Evolutionary conservation across 805 yeast genomes (phyloP).

Genomic region (Ogataea sp.): DNA sequence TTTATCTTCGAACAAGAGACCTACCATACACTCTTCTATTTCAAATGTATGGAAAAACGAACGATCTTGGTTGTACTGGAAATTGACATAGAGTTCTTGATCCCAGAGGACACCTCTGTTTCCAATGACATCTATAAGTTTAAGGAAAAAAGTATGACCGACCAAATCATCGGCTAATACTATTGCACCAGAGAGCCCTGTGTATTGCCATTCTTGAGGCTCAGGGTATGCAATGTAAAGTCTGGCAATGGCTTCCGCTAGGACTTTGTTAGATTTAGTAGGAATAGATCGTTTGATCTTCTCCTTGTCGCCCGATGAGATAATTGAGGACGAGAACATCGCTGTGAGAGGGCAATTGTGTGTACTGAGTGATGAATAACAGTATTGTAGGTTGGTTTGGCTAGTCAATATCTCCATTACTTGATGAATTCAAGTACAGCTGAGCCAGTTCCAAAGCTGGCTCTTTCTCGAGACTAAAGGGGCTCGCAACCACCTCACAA

Average conservation of each 20-base stretch:
- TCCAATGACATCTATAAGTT: conserved; percentile 78
- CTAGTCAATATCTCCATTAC: too few relatives aligned
- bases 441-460: neutral
- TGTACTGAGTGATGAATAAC: too few relatives aligned
- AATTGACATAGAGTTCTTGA: conserved; percentile 85
- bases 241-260: conserved; percentile 87
- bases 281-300: conserved; percentile 85
- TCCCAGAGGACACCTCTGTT: conserved; percentile 92
- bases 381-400: too few relatives aligned
- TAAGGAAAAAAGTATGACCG: conserved; percentile 88
- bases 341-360: too few relatives aligned
- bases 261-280: conserved; percentile 74
- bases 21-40: conserved; percentile 81
- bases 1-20: conserved; percentile 82
- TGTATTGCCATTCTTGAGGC: conserved; percentile 71
- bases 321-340: conserved; percentile 24
- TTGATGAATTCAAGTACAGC: conserved; percentile 1
- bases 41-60: conserved; percentile 94
- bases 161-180: conserved; percentile 86
- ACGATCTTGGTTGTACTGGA: conserved; percentile 88
- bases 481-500: neutral
- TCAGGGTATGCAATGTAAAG: conserved; percentile 88
- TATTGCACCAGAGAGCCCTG: conserved; percentile 86
- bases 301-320: conserved; percentile 67
- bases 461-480: neutral